Evolutionary conservation across 768 basidiomycete genomes (phyloP), one percentile per base, ranked within the genome.

Genomic region (Pleurotus ostreatus): DNA sequence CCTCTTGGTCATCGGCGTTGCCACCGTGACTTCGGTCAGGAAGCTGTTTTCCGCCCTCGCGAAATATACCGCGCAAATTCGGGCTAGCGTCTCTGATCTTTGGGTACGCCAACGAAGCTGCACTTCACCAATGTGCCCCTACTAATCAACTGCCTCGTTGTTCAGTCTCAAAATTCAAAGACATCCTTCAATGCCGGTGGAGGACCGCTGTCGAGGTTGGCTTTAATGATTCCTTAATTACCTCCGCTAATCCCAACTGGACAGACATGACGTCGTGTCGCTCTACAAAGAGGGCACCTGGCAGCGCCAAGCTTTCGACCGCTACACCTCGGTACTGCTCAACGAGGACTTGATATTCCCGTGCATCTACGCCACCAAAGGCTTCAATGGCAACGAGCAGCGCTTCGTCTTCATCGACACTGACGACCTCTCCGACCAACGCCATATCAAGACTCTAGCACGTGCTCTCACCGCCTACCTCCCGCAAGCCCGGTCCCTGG

Each of bases 301-400:
- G 62, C 62, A 63, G 46, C 53, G 62, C 44, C 56, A 57, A 13
- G 59, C 62, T 12, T 63, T 60, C 34, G 62, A 63, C 30, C 57
- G 60, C 25, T 63, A 62, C 37, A 58, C 53, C 22, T 52, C 56
- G 1, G 59, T 63, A 25, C 59, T 63, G 11, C 48, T 59, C 34
- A 59, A 63, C 38, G 62, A 63, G 43, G 62, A 63, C 12, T 57
- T 63, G 37, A 34, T 62, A 38, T 63, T 63, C 59, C 62, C 62
- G 16, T 63, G 62, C 55, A 63, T 63, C 48, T 63, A 63, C 46
- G 62, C 62, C 3, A 63, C 62, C 16, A 63, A 63, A 48, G 62
- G 62, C 34, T 63, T 60, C 55, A 63, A 63, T 51, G 58, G 56
- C 41, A 59, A 63, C 40, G 61, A 63, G 30, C 62, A 63, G 39